These are phyloP conservation scores for Albizia julibrissin DNA, from an alignment of 306 rosid species.

Conservation along the genomic window DNA sequence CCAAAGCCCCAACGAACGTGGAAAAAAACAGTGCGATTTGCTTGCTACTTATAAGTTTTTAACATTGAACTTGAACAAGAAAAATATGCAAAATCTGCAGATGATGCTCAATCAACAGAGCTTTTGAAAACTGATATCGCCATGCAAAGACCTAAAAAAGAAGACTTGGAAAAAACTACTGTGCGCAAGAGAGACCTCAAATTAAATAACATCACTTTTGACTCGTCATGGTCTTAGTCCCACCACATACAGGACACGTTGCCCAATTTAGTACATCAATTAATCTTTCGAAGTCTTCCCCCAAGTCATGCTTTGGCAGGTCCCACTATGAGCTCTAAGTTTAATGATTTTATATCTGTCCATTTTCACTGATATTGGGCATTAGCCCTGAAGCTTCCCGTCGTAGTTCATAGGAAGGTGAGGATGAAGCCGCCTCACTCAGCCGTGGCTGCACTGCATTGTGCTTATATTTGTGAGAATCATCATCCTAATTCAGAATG, in stretches of 20 bases:
- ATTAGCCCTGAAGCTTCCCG: conserved; percentile 70
- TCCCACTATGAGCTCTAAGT: conserved; percentile 38
- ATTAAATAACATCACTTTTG: conserved; percentile 23
- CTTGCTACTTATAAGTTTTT: too few species aligned
- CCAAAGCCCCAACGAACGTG: not conserved
- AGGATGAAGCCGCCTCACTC: conserved; percentile 56
- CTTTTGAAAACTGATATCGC: not conserved
- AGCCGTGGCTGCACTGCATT: not conserved
- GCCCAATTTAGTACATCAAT: too few species aligned
- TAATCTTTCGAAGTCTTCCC: conserved; percentile 42
- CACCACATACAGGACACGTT: conserved; percentile 30
- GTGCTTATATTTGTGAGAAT: conserved; percentile 24
- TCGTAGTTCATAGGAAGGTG: conserved; percentile 52
- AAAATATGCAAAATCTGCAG: not conserved
- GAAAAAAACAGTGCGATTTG: not conserved
- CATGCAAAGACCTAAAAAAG: conserved; percentile 7
- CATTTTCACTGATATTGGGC: conserved; percentile 14
- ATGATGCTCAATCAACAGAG: not conserved
- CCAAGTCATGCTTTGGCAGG: conserved; percentile 47
- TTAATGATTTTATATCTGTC: not conserved
- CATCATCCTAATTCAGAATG: conserved; percentile 5
- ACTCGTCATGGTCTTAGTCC: conserved; percentile 34
- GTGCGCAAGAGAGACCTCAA: not conserved
- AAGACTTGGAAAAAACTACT: conserved; percentile 25
- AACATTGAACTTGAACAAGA: not conserved